phyloP scores from a whole-genome alignment of 345 rosid genomes.

The Linum lewisii region DNA sequence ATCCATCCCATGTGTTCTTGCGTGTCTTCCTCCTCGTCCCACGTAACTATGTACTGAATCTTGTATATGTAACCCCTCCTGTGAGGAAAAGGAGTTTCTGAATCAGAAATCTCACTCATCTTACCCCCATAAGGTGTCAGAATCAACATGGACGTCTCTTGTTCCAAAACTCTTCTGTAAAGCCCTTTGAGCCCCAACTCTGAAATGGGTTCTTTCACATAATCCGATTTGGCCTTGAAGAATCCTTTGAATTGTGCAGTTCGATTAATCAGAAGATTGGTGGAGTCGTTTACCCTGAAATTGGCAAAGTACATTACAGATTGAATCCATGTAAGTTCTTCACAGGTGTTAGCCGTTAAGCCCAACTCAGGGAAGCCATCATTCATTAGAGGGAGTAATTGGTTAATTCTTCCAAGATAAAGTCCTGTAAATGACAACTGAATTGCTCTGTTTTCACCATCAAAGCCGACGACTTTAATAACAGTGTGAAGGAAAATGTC shows the following conservation, averaged over 20 bases:
- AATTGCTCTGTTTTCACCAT: not conserved
- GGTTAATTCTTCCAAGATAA: not conserved
- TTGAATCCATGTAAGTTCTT: slow-evolving; percentile 11
- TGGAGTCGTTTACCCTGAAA: not conserved
- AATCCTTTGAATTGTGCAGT: not conserved
- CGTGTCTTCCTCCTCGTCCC: slow-evolving; percentile 12
- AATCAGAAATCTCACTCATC: slow-evolving; percentile 16
- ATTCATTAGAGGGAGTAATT: slow-evolving; percentile 7
- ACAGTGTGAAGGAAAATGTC: slow-evolving; percentile 11
- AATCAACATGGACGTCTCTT: not conserved
- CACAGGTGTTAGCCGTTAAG: not conserved
- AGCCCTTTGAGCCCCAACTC: slow-evolving; percentile 9
- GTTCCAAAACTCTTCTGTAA: not conserved
- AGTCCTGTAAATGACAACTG: not conserved
- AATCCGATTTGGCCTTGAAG: slow-evolving; percentile 16
- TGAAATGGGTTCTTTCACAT: slow-evolving; percentile 9
- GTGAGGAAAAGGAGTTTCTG: slow-evolving; percentile 15
- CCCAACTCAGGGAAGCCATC: slow-evolving; percentile 11
- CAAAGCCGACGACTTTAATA: too few relatives aligned
- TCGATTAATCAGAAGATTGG: slow-evolving; percentile 7
- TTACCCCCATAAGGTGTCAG: slow-evolving; percentile 16
- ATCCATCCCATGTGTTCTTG: not conserved
- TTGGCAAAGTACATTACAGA: not conserved
- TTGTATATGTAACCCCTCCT: slow-evolving; percentile 10
- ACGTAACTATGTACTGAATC: slow-evolving; percentile 8